Conservation (phyloP, 371 early-diverging fungal species). For the Cokeromyces recurvatus region DNA sequence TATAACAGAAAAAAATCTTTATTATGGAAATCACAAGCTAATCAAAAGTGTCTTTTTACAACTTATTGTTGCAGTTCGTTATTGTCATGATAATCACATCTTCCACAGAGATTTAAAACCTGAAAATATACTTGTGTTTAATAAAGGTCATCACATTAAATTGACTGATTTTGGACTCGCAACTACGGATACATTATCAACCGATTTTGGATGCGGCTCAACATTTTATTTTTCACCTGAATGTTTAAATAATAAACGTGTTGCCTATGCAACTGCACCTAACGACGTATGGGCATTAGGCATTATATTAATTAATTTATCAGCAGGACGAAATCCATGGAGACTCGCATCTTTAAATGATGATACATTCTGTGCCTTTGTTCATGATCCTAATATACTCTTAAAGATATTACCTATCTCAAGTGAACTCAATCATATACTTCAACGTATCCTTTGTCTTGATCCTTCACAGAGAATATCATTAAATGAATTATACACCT, state of each 20-base stretch:
- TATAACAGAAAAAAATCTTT: constrained; percentile 55
- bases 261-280: constrained; percentile 60
- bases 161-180: constrained; percentile 94
- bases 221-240: constrained; percentile 94
- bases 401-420: constrained; percentile 70
- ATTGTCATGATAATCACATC: constrained; percentile 54
- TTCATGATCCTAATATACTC: constrained; percentile 49
- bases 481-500: constrained; percentile 54
- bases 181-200: constrained; percentile 67
- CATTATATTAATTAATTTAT: constrained; percentile 74
- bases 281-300: constrained; percentile 88
- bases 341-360: constrained; percentile 68
- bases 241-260: constrained; percentile 40
- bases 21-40: constrained; percentile 42
- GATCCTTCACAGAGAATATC: constrained; percentile 68
- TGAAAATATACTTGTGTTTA: constrained; percentile 59
- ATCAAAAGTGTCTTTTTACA: constrained; percentile 58
- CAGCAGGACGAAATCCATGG: constrained; percentile 80
- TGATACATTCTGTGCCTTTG: constrained; percentile 69
- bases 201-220: constrained; percentile 87
- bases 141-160: constrained; percentile 55
- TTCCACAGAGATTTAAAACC: constrained; percentile 78
- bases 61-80: constrained; percentile 52
- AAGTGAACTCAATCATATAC: constrained; percentile 62
- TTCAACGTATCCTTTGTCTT: constrained; percentile 69